Percentiles rank a stretch among this genome's conserved stretches.
phyloP scores from a whole-genome alignment of 148 eudicot genomes.

The Limonium bicolor region DNA sequence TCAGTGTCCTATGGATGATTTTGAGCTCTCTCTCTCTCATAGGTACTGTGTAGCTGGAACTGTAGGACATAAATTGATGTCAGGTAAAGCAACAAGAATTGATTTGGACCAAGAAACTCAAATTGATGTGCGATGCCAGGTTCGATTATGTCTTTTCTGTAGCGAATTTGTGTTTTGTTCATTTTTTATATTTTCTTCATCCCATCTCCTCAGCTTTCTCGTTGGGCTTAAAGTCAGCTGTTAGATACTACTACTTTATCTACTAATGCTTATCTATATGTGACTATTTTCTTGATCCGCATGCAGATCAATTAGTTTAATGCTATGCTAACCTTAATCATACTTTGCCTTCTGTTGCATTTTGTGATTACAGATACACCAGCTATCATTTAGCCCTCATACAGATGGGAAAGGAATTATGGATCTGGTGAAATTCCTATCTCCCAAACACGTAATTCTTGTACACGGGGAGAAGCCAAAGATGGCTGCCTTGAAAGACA shows the following conservation, averaged over 20 bases:
- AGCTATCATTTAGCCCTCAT: conserved; percentile 83
- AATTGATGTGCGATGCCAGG: conserved; percentile 93
- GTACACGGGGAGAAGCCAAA: conserved; percentile 94
- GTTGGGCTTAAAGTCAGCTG: too few relatives aligned
- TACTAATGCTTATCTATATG: too few relatives aligned
- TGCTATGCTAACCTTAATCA: too few relatives aligned
- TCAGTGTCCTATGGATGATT: too few relatives aligned
- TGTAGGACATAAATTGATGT: conserved; percentile 74
- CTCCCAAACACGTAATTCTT: conserved; percentile 78
- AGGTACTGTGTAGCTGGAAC: conserved; percentile 91
- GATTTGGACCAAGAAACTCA: conserved; percentile 47
- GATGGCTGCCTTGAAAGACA: conserved; percentile 49
- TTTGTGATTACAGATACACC: conserved; percentile 45
- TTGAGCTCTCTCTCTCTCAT: conserved; percentile 8
- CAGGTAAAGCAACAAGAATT: conserved; percentile 60
- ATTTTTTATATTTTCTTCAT: too few relatives aligned
- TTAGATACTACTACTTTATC: too few relatives aligned
- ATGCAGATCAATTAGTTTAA: too few relatives aligned
- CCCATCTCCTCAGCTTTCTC: too few relatives aligned
- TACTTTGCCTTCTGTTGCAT: too few relatives aligned
- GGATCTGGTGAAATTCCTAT: conserved; percentile 82
- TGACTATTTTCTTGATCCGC: too few relatives aligned
- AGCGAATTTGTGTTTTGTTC: not conserved
- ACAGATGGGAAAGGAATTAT: conserved; percentile 95
- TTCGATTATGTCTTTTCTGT: conserved; percentile 8